Percentiles rank a stretch among this genome's conserved stretches.
phyloP scores from a whole-genome alignment of 116 monocot species.

The Cymodocea nodosa region DNA sequence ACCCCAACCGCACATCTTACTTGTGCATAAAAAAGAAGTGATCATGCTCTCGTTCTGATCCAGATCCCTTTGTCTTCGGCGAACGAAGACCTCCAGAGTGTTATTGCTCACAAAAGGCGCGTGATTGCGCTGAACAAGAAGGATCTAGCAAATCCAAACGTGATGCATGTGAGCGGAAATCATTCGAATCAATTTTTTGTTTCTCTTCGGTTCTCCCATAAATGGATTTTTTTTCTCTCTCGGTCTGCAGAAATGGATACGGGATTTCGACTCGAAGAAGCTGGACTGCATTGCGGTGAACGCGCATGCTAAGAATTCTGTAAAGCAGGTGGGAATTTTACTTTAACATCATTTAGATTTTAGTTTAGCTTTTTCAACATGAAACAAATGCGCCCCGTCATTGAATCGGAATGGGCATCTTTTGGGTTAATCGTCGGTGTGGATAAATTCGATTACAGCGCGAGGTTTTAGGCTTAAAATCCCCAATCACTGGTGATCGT shows the following conservation, averaged over 20 bases:
- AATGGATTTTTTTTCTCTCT: background rate
- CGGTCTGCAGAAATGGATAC: conserved; percentile 52
- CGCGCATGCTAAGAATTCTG: conserved; percentile 76
- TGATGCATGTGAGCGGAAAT: conserved; percentile 52
- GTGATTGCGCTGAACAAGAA: conserved; percentile 89
- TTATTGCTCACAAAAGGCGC: conserved; percentile 58
- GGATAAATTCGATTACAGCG: too few relatives aligned
- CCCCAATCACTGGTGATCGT: too few relatives aligned
- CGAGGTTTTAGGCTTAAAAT: too few relatives aligned
- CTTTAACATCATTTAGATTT: background rate
- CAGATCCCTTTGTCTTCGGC: conserved; percentile 91
- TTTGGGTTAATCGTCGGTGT: too few relatives aligned
- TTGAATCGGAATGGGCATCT: too few relatives aligned
- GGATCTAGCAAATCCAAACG: conserved; percentile 86
- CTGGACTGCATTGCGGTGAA: conserved; percentile 71
- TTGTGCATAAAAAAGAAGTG: background rate
- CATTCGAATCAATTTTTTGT: background rate
- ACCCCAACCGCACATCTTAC: background rate
- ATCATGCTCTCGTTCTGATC: background rate
- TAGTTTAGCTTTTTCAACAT: background rate
- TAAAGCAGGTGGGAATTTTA: conserved; percentile 44
- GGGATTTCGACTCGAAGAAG: conserved; percentile 49
- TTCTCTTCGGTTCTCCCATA: background rate
- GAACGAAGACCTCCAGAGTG: conserved; percentile 69
- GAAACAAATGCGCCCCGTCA: too few relatives aligned